A percentile compares a stretch with the other conserved stretches of the same genome.
phyloP scores from a whole-genome alignment of 129 eudicot genomes.

The Flaveria linearis region DNA sequence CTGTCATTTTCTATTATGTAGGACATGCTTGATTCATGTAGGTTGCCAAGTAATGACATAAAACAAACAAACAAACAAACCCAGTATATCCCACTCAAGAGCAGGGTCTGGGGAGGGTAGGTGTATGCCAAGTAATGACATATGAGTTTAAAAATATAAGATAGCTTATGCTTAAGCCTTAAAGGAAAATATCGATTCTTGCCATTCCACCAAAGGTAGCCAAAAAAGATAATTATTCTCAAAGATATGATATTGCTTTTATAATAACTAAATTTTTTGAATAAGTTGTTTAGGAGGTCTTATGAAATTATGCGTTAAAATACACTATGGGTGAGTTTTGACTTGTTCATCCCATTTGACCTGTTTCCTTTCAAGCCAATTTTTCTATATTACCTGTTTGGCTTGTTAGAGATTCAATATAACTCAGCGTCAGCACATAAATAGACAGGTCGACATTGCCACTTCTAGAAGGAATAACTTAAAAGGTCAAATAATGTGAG shows the following conservation, averaged over 20 bases:
- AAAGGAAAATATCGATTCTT: background rate
- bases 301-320: background rate
- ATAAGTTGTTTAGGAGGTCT: background rate
- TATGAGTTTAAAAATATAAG: background rate
- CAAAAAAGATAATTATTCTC: background rate
- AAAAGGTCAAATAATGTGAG: constrained; percentile 18
- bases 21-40: background rate
- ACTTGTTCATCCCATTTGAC: background rate
- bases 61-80: too few relatives aligned
- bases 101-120: too few relatives aligned
- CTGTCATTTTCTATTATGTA: background rate
- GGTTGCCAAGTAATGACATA: background rate
- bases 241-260: background rate
- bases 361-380: background rate
- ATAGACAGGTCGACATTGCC: background rate
- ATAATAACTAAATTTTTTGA: background rate
- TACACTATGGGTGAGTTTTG: background rate
- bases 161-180: background rate
- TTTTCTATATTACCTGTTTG: background rate
- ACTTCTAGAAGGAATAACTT: constrained; percentile 8
- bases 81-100: too few relatives aligned
- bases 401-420: constrained; percentile 2
- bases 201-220: background rate
- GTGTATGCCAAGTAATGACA: background rate
- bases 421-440: background rate